Evolutionary conservation across 2,329 filamentous ascomycete species (phyloP).

Genomic region (Leptosphaerulina australis): DNA sequence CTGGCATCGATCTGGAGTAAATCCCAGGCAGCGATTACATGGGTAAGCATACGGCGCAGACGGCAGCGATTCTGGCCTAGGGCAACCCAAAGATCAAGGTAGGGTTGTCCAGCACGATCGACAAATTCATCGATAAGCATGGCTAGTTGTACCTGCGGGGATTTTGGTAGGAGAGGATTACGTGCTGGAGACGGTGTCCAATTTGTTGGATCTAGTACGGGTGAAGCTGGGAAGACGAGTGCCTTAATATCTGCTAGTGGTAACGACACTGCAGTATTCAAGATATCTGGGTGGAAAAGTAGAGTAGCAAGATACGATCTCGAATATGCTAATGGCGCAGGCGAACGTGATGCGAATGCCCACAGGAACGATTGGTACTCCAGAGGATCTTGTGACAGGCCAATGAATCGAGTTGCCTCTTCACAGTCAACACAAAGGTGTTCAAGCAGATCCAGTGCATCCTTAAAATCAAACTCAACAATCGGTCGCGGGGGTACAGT

Average conservation of each 20-base stretch:
- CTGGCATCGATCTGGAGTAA: slow-evolving; percentile 72
- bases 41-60: slow-evolving; percentile 85
- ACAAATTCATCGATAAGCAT: slow-evolving; percentile 70
- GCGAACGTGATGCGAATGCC: slow-evolving; percentile 76
- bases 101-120: slow-evolving; percentile 66
- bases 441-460: slow-evolving; percentile 72
- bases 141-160: slow-evolving; percentile 75
- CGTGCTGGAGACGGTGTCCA: slow-evolving; percentile 70
- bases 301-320: slow-evolving; percentile 79
- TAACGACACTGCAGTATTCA: slow-evolving; percentile 72
- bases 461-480: slow-evolving; percentile 74
- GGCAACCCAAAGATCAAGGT: slow-evolving; percentile 81
- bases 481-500: slow-evolving; percentile 93
- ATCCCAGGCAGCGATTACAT: slow-evolving; percentile 84
- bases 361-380: slow-evolving; percentile 69
- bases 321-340: slow-evolving; percentile 82
- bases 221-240: slow-evolving; percentile 73
- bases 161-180: slow-evolving; percentile 60
- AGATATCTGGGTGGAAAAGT: slow-evolving; percentile 70
- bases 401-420: slow-evolving; percentile 55
- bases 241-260: slow-evolving; percentile 82
- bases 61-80: slow-evolving; percentile 90
- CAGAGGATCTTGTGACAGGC: slow-evolving; percentile 37
- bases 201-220: slow-evolving; percentile 73
- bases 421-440: slow-evolving; percentile 74